Conservation (phyloP, 2,329 filamentous ascomycete species). For the Dactylellina leptospora region DNA sequence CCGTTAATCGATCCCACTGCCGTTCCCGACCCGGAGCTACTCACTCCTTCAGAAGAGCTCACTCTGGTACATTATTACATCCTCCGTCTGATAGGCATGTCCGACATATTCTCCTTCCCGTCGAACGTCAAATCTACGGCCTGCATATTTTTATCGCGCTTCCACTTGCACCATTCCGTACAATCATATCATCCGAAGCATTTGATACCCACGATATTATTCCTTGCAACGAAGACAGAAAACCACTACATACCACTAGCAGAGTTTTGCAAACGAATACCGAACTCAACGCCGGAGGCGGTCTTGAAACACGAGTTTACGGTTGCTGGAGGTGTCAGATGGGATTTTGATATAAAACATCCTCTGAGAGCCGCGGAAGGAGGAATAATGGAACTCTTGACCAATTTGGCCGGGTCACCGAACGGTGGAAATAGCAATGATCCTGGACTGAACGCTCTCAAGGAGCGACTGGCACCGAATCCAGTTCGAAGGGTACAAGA, state of each 20-base stretch:
- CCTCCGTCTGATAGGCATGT: slow-evolving; percentile 59
- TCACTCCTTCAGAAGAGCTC: slow-evolving; percentile 84
- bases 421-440: slow-evolving; percentile 46
- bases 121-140: slow-evolving; percentile 71
- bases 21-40: slow-evolving; percentile 70
- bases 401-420: slow-evolving; percentile 57
- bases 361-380: slow-evolving; percentile 89
- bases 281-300: slow-evolving; percentile 71
- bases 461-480: slow-evolving; percentile 57
- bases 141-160: slow-evolving; percentile 87
- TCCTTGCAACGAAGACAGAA: slow-evolving; percentile 93
- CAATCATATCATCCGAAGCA: slow-evolving; percentile 95
- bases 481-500: slow-evolving; percentile 64
- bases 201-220: slow-evolving; percentile 87
- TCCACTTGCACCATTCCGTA: slow-evolving; percentile 93
- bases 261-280: slow-evolving; percentile 74
- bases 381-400: slow-evolving; percentile 77
- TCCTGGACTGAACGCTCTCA: slow-evolving; percentile 24
- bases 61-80: slow-evolving; percentile 81
- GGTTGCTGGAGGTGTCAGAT: slow-evolving; percentile 88
- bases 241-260: slow-evolving; percentile 76
- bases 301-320: slow-evolving; percentile 92
- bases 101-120: slow-evolving; percentile 35
- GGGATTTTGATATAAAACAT: slow-evolving; percentile 91
- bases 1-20: slow-evolving; percentile 17